These are phyloP conservation scores for Chlamydomonas eustigma DNA, from an alignment of 139 green algal genomes.

Conservation along the genomic window DNA sequence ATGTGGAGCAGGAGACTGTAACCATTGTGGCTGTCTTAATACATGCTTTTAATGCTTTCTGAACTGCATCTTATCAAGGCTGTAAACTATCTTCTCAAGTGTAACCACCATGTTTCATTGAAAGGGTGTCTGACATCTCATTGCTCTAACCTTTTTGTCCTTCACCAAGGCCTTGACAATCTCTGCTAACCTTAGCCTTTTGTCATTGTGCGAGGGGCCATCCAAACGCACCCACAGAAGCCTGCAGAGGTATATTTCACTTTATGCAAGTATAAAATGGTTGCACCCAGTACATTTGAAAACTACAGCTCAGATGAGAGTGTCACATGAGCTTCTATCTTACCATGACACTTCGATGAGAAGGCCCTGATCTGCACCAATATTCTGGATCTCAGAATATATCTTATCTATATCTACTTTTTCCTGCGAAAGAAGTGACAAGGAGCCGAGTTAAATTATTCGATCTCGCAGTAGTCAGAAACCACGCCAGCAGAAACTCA, in stretches of 20 bases:
- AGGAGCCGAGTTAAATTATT: not conserved
- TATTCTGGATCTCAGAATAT: not conserved
- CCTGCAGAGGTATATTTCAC: too few relatives aligned
- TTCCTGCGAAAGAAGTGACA: not conserved
- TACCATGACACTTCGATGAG: slow-evolving; percentile 39
- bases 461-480: too few relatives aligned
- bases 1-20: not conserved
- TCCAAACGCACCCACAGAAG: slow-evolving; percentile 35
- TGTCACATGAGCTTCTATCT: too few relatives aligned
- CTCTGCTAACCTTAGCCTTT: slow-evolving; percentile 25
- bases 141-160: slow-evolving; percentile 30
- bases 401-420: not conserved
- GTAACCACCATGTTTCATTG: not conserved
- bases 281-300: too few relatives aligned
- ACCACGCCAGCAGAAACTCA: not conserved
- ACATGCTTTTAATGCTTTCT: too few relatives aligned
- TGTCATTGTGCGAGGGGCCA: slow-evolving; percentile 7
- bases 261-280: too few relatives aligned
- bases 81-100: too few relatives aligned
- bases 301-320: too few relatives aligned
- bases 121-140: not conserved
- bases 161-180: slow-evolving; percentile 27
- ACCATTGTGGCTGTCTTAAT: too few relatives aligned
- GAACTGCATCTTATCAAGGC: too few relatives aligned
- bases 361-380: not conserved